Evolutionary conservation across 805 yeast genomes (phyloP).

Genomic region (Suhomyces sp.): DNA sequence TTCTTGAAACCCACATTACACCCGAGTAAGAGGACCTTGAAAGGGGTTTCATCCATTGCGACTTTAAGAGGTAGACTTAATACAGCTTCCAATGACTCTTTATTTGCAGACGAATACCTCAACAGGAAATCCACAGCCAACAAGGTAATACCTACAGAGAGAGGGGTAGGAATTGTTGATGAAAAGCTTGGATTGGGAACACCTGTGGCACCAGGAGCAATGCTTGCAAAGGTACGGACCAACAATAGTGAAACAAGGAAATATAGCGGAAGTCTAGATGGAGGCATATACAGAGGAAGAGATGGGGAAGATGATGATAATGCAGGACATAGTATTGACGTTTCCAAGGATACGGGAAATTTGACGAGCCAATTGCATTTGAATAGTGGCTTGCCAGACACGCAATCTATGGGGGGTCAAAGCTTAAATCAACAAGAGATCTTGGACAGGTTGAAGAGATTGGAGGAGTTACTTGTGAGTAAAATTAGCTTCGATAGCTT

Average conservation of each 20-base stretch:
- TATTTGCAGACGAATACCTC: conserved; percentile 35
- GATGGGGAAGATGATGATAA: too few species aligned
- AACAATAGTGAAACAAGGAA: conserved; percentile 12
- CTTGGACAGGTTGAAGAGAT: conserved; percentile 15
- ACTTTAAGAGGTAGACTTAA: conserved; percentile 33
- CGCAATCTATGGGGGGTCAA: background rate
- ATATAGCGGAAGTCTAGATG: conserved; percentile 1
- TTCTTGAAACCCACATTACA: conserved; percentile 7
- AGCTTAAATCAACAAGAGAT: conserved; percentile 11
- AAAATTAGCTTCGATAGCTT: conserved; percentile 4
- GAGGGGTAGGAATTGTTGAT: background rate
- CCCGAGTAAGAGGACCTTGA: conserved; percentile 9
- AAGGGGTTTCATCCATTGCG: conserved; percentile 31
- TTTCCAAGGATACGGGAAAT: too few species aligned
- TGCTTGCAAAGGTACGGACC: conserved; percentile 13
- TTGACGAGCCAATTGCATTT: too few species aligned
- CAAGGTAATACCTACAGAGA: too few species aligned
- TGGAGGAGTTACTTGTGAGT: conserved; percentile 13
- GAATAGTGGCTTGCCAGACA: background rate
- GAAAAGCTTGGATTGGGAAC: background rate
- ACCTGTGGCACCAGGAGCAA: conserved; percentile 2
- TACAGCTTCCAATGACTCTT: conserved; percentile 40
- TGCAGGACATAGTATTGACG: background rate
- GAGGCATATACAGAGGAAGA: too few species aligned
- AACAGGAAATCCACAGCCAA: conserved; percentile 25